A percentile compares a stretch with the other conserved stretches of the same genome.
These are phyloP conservation scores for Pleurotus tuoliensis DNA, from an alignment of 768 basidiomycete species.

Conservation along the genomic window DNA sequence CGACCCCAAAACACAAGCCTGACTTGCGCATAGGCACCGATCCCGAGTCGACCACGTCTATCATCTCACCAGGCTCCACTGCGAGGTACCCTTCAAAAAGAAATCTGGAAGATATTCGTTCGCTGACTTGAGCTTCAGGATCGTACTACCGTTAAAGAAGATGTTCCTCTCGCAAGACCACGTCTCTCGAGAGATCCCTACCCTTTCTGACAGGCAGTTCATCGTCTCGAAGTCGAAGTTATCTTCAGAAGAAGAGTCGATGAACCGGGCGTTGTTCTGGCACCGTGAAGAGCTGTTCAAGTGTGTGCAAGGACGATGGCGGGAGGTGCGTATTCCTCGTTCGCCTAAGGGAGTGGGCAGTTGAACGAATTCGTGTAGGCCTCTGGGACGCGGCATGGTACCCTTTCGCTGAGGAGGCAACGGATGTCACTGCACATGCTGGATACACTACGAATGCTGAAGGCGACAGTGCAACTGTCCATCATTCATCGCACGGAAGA, in stretches of 20 bases:
- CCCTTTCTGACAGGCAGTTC: constrained; percentile 86
- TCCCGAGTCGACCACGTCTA: constrained; percentile 40
- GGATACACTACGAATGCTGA: constrained; percentile 67
- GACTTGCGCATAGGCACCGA: constrained; percentile 30
- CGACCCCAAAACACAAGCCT: too few relatives aligned
- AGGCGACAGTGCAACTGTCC: constrained; percentile 54
- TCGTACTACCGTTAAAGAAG: constrained; percentile 71
- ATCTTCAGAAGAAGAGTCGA: constrained; percentile 51
- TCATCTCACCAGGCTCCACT: constrained; percentile 87
- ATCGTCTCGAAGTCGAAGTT: constrained; percentile 75
- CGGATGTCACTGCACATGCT: constrained; percentile 78
- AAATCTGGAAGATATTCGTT: background rate
- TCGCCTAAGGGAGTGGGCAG: too few relatives aligned
- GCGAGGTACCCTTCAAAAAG: constrained; percentile 50
- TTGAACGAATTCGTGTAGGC: constrained; percentile 41
- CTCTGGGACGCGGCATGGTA: constrained; percentile 72
- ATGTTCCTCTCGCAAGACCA: constrained; percentile 55
- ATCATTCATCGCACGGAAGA: constrained; percentile 31
- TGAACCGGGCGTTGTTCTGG: constrained; percentile 89
- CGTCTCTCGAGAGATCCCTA: constrained; percentile 71
- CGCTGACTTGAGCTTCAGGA: constrained; percentile 29
- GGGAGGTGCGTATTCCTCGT: constrained; percentile 58
- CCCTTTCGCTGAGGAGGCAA: constrained; percentile 74
- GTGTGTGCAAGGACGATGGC: constrained; percentile 69
- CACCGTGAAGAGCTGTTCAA: constrained; percentile 87